These are phyloP conservation scores for Mimosa pudica DNA, from an alignment of 306 rosid genomes.

Conservation along the genomic window DNA sequence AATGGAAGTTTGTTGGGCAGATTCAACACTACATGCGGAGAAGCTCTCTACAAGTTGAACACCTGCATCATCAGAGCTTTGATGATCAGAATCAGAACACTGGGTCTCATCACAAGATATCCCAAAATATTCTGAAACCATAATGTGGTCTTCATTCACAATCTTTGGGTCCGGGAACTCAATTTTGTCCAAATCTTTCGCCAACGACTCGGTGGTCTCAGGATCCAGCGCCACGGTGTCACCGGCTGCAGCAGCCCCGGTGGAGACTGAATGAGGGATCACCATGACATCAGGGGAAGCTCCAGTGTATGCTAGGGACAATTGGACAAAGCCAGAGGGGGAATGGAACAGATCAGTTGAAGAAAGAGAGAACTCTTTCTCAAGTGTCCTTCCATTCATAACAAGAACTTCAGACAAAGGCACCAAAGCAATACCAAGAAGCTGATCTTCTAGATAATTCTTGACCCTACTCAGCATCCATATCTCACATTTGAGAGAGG, in stretches of 20 bases:
- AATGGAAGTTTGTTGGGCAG: background rate
- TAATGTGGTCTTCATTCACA: background rate
- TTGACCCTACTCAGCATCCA: constrained; percentile 13
- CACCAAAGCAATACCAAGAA: constrained; percentile 5
- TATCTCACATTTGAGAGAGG: constrained; percentile 12
- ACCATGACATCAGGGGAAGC: constrained; percentile 8
- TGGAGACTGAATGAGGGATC: background rate
- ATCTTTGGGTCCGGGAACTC: background rate
- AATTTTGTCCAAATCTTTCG: background rate
- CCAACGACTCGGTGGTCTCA: background rate
- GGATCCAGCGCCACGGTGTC: background rate
- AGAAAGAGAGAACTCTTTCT: constrained; percentile 13
- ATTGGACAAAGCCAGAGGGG: background rate
- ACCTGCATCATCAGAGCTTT: constrained; percentile 3
- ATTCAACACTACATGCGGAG: background rate
- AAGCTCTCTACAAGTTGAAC: constrained; percentile 10
- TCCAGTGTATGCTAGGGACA: background rate
- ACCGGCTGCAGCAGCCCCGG: background rate
- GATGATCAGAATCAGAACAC: constrained; percentile 4
- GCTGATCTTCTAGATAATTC: constrained; percentile 14
- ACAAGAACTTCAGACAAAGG: constrained; percentile 3
- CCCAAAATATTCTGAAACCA: constrained; percentile 14
- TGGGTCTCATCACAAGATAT: constrained; percentile 1
- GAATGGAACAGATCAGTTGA: constrained; percentile 15
- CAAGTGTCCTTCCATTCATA: background rate